Evolutionary conservation across 805 yeast genomes (phyloP).

Genomic region (Candida cerambycidarum): DNA sequence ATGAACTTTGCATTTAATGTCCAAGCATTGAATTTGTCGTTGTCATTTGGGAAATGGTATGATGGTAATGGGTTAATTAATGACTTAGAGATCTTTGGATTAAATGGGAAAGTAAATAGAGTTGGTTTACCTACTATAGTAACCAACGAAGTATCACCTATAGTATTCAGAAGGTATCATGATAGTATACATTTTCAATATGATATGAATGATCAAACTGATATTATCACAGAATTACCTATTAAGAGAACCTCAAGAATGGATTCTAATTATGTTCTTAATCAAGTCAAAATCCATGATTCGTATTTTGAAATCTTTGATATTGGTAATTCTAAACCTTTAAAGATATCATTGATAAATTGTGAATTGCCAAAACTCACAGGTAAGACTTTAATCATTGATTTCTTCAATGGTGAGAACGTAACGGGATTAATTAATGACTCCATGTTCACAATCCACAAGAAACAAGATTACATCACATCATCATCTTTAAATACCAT

Average conservation of each 20-base stretch:
- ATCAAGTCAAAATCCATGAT: constrained; percentile 49
- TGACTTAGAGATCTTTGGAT: constrained; percentile 49
- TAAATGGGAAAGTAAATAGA: constrained; percentile 38
- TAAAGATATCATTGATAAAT: constrained; percentile 59
- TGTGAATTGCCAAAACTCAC: constrained; percentile 64
- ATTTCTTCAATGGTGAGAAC: constrained; percentile 66
- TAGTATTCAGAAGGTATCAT: constrained; percentile 22
- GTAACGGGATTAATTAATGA: constrained; percentile 75
- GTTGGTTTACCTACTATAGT: constrained; percentile 3
- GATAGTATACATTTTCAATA: constrained; percentile 33
- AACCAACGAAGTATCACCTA: constrained; percentile 7
- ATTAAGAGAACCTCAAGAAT: constrained; percentile 14
- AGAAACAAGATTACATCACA: constrained; percentile 54
- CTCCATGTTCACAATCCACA: constrained; percentile 74
- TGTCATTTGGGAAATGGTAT: constrained; percentile 55
- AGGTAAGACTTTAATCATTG: constrained; percentile 57
- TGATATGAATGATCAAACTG: constrained; percentile 30
- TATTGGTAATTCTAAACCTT: constrained; percentile 24
- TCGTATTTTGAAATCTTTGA: constrained; percentile 45
- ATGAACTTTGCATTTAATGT: constrained; percentile 35
- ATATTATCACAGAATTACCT: constrained; percentile 9
- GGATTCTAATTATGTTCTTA: constrained; percentile 34
- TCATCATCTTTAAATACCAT: constrained; percentile 19
- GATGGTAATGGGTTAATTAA: constrained; percentile 53
- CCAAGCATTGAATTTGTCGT: constrained; percentile 43